Base-by-base conservation (phyloP, 106 monocot species). In the Phalaenopsis equestris region DNA sequence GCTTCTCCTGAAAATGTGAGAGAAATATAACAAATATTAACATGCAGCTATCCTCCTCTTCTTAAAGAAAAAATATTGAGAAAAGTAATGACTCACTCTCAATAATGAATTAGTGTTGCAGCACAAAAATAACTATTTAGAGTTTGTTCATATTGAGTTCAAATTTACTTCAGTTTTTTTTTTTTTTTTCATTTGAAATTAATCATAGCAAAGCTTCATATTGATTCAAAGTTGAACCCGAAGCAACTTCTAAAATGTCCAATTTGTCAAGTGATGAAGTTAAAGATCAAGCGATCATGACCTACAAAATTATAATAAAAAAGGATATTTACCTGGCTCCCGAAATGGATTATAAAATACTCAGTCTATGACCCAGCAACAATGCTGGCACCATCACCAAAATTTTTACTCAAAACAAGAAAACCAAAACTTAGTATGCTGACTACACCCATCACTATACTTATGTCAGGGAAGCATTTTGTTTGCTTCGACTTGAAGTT, bases 1-100 rank as follows among this genome's bases (percentile, higher is more conserved):
- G 82, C 56, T 67, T 95, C 87, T 14, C 94, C 93, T 99, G 76
- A 52, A 85, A 86, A 57, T 79, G 38, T 4, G 79, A 36, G 1
- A 77, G n/a, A 72, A 5, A 76, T 30, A 21, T 24, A 76, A 30
- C 47, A 4, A 10, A 30, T 76, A 76, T 74, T 11, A 36, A 43
- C 8, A 18, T 2, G 43, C 42, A 36, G n/a, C 30, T 12, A 74
- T 43, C 11, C 74, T 43, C 11, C 74, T 45, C 43, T 45, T 10
- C 43, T 19, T 5, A 45, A 74, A 74, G 42, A 19, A 41, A 38
- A 38, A 2, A 70, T 2, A 41, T 41, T 70, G 11, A 14, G 4
- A 14, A 70, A 70, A 70, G 39, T 38, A 70, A 70, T 70, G 39
- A 70, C 15, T 11, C 15, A 39, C 36, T 39, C 36, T 70, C 9